Conservation (phyloP, 2,329 filamentous ascomycete species). For the Fusarium buharicum region DNA sequence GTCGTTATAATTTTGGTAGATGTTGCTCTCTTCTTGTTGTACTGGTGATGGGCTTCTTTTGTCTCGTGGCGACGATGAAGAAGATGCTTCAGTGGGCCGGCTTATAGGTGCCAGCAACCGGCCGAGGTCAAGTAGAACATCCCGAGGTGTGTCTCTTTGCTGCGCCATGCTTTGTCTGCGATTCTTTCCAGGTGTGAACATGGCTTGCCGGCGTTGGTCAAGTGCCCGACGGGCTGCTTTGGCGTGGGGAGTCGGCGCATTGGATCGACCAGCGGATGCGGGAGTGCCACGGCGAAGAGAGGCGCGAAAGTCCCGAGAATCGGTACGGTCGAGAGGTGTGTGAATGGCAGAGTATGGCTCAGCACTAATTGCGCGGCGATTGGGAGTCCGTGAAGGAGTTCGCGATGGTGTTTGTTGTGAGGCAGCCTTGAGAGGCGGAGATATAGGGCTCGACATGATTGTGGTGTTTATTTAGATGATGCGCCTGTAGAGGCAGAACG, state of each 20-base stretch:
- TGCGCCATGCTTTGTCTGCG: conserved; percentile 67
- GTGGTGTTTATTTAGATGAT: conserved; percentile 21
- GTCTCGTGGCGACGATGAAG: conserved; percentile 54
- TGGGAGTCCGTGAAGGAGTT: conserved; percentile 46
- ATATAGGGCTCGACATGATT: conserved; percentile 32
- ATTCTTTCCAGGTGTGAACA: conserved; percentile 69
- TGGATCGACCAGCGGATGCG: conserved; percentile 57
- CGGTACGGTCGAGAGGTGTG: conserved; percentile 55
- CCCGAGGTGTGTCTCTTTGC: conserved; percentile 66
- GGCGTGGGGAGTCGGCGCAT: conserved; percentile 68
- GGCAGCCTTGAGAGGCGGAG: conserved; percentile 23
- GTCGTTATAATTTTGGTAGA: conserved; percentile 61
- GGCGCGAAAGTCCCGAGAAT: conserved; percentile 52
- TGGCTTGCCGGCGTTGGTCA: conserved; percentile 66
- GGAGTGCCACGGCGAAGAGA: conserved; percentile 56
- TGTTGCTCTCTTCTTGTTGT: conserved; percentile 56
- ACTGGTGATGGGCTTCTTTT: conserved; percentile 46
- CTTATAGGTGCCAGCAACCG: conserved; percentile 63
- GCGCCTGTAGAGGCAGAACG: conserved; percentile 6
- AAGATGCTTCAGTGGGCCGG: conserved; percentile 58
- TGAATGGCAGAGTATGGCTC: conserved; percentile 57
- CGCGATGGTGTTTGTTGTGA: conserved; percentile 23
- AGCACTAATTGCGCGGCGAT: conserved; percentile 44
- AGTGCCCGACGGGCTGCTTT: conserved; percentile 68
- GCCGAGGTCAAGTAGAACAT: conserved; percentile 64